Base-by-base conservation (phyloP, 306 rosid species). In the Hylodesmum podocarpum region DNA sequence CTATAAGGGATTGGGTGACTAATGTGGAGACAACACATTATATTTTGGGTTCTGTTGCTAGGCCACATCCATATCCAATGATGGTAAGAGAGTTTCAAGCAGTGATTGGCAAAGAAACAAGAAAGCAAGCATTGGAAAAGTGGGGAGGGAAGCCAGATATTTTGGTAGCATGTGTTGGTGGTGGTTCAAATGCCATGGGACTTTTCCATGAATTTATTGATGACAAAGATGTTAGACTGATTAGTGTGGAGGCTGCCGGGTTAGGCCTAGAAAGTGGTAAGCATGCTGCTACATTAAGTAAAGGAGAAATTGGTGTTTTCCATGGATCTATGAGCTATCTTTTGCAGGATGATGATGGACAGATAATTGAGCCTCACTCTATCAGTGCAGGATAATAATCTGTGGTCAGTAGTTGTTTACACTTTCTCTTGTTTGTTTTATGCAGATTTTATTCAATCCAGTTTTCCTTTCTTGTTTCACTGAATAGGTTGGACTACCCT, bases 301-400 rank as follows among this genome's bases (percentile, higher is more conserved):
- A 92, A 67, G 98, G 98, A 49, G 97, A 95, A 80, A 78, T 95
- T 39, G 98, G 98, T 16, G 96, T 95, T 83, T 64, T 95, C 82
- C 97, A 95, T 72, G 98, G 98, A 80, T 93, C 97, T 21, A 95
- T 95, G 98, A 90, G 98, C 84, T 95, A 95, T 84, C 87, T 95
- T 51, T 87, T 95, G 43, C 97, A 92, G 81, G 98, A 95, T 87
- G 97, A 92, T 5, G 98, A 95, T 78, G 98, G 97, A 4, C 97
- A 95, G 87, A 92, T 92, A 53, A 59, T 95, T 24, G 97, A 92
- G 83, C 97, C 98, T 40, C 98, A 95, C 76, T 95, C 97, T 29
- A 95, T 92, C 53, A 95, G 98, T 85, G 97, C 98, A 59, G 98
- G 98, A 97, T 95, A 90, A 63, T 72, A n/a, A n/a, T 53, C 75